Evolutionary conservation across 2,329 filamentous ascomycete genomes (phyloP).

Genomic region (Clarireedia paspali): DNA sequence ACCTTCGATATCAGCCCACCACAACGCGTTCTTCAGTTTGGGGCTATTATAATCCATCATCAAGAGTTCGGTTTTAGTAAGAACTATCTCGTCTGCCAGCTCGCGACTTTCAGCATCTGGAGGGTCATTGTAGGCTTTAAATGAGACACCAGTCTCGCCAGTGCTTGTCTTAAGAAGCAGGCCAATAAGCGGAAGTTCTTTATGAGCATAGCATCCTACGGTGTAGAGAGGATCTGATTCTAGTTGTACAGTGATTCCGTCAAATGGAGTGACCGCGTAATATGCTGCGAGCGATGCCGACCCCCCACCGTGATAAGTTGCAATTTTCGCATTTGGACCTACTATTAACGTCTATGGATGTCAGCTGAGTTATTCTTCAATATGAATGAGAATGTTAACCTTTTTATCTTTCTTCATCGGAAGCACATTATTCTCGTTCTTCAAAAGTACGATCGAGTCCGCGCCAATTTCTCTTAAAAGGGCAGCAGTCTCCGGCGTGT

Average conservation of each 20-base stretch:
- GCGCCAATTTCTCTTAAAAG: slow-evolving; percentile 50
- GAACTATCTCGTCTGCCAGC: slow-evolving; percentile 42
- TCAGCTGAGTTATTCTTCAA: slow-evolving; percentile 32
- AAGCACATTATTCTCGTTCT: slow-evolving; percentile 50
- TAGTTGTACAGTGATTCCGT: slow-evolving; percentile 45
- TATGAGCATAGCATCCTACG: slow-evolving; percentile 56
- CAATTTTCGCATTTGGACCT: slow-evolving; percentile 49
- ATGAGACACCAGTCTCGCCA: slow-evolving; percentile 52
- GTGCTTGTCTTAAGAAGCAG: slow-evolving; percentile 41
- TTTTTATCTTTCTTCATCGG: slow-evolving; percentile 37
- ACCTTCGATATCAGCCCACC: slow-evolving; percentile 34
- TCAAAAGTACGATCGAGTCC: slow-evolving; percentile 55
- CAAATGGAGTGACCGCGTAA: slow-evolving; percentile 64
- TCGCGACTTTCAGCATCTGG: slow-evolving; percentile 39
- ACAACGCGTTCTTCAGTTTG: slow-evolving; percentile 22
- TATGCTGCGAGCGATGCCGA: slow-evolving; percentile 54
- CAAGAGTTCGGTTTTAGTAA: slow-evolving; percentile 37
- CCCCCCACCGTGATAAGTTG: slow-evolving; percentile 54
- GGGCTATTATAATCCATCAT: slow-evolving; percentile 44
- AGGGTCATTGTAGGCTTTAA: slow-evolving; percentile 54
- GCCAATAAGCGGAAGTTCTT: slow-evolving; percentile 43
- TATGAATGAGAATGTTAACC: slow-evolving; percentile 44
- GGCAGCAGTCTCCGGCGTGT: slow-evolving; percentile 29
- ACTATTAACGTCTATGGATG: slow-evolving; percentile 40
- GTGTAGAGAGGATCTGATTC: slow-evolving; percentile 35